Evolutionary conservation across 768 basidiomycete species (phyloP), one percentile per base, ranked within the genome.

Genomic region (Kwoniella bestiolae): DNA sequence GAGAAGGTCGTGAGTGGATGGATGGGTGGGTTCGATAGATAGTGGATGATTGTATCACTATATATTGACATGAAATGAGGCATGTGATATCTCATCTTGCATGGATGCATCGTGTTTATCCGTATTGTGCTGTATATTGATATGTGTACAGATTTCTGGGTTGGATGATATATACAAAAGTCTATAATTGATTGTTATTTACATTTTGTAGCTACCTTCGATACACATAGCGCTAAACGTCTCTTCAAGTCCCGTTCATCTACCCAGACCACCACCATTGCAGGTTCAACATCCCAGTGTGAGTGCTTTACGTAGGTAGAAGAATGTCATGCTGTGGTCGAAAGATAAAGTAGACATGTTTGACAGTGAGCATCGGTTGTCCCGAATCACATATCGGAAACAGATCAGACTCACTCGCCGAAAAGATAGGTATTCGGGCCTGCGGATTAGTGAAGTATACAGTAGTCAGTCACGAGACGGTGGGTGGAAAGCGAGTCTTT

Each of bases 401-500:
- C n/a, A n/a, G 28, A 28, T 18, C 25, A 0, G 5, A 63, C 70
- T 72, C 38, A 72, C 70, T 72, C 70, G 23, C 67, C 70, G 44
- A 72, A 72, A 2, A 72, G 47, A 45, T 66, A 72, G 1, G 70
- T 72, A 28, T 55, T 63, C 2, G 70, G 70, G 7, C 70, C 69
- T 35, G 53, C 31, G 6, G 28, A 28, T 1, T 6, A 23, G 49
- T 23, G 9, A 21, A 21, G n/a, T n/a, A 45, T 3, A 3, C 12
- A 35, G 14, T 3, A 18, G 2, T 21, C 21, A 28, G 5, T n/a
- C 6, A 9, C 11, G 12, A 26, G 6, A 31, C 46, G 23, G 11
- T 41, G 18, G 8, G 21, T n/a, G 31, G 5, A 2, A 2, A 5
- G 9, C 7, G 26, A 11, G 14, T 0, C 18, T 8, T 28, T 26